Evolutionary conservation across 257 asterid species (phyloP).

Genomic region (Euphrasia confusa): DNA sequence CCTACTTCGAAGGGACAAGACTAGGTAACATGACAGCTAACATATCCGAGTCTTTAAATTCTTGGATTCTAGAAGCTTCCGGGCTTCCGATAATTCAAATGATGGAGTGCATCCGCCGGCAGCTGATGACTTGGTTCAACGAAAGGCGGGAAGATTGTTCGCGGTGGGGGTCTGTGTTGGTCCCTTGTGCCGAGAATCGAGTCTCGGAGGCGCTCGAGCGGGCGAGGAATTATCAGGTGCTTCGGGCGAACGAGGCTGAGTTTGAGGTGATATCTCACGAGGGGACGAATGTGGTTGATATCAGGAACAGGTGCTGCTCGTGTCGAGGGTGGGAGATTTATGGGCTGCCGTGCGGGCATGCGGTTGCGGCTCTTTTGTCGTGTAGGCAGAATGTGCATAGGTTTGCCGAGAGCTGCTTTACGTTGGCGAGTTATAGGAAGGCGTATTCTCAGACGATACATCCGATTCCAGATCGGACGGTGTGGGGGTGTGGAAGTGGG

Average conservation of each 20-base stretch:
- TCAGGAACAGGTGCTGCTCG: slow-evolving; percentile 41
- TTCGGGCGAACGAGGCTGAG: slow-evolving; percentile 50
- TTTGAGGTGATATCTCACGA: slow-evolving; percentile 60
- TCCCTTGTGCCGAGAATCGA: slow-evolving; percentile 56
- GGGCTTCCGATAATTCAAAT: slow-evolving; percentile 69
- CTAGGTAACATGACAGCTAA: slow-evolving; percentile 55
- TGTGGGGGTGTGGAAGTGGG: slow-evolving; percentile 40
- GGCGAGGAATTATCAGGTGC: slow-evolving; percentile 49
- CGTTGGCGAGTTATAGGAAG: slow-evolving; percentile 52
- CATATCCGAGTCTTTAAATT: slow-evolving; percentile 35
- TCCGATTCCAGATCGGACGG: slow-evolving; percentile 58
- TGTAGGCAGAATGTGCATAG: slow-evolving; percentile 70
- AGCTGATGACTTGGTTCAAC: slow-evolving; percentile 71
- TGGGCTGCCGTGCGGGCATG: slow-evolving; percentile 67
- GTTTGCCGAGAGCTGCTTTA: slow-evolving; percentile 63
- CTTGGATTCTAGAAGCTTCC: slow-evolving; percentile 64
- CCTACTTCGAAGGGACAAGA: slow-evolving; percentile 54
- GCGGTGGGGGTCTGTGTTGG: slow-evolving; percentile 57
- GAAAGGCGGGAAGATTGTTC: slow-evolving; percentile 59
- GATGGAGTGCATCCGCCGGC: slow-evolving; percentile 70
- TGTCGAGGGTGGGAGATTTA: slow-evolving; percentile 64
- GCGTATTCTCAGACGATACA: slow-evolving; percentile 66
- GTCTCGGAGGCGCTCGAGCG: slow-evolving; percentile 57
- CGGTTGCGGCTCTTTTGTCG: slow-evolving; percentile 62
- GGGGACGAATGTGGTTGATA: slow-evolving; percentile 48